Conservation (phyloP, 192 early-diverging fungal species). For the Cladochytrium replicatum region DNA sequence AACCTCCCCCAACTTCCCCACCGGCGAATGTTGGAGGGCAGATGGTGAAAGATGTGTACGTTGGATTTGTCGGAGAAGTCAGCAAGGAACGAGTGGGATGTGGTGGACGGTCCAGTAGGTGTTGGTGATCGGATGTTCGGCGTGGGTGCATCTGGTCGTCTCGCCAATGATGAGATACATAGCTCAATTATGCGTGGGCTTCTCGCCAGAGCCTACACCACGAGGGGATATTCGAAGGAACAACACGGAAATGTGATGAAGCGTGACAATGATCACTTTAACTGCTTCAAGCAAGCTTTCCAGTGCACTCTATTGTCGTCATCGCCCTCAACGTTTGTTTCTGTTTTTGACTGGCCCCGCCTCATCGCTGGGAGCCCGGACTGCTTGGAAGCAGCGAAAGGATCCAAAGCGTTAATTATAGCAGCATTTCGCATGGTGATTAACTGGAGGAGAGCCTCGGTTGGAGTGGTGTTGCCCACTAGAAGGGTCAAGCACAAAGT, state of each 20-base stretch:
- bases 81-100: conserved; percentile 2
- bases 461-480: conserved; percentile 46
- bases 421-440: conserved; percentile 40
- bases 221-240: neutral
- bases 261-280: conserved; percentile 5
- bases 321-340: conserved; percentile 6
- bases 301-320: conserved; percentile 1
- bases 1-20: conserved; percentile 7
- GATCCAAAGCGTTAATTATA: conserved; percentile 27
- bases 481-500: conserved; percentile 57
- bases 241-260: neutral
- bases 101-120: neutral
- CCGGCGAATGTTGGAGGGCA: conserved; percentile 19
- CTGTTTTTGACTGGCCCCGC: conserved; percentile 5
- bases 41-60: conserved; percentile 18
- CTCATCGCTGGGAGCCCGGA: too few relatives aligned
- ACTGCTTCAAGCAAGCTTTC: conserved; percentile 2
- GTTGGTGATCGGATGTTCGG: neutral
- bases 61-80: conserved; percentile 25
- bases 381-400: conserved; percentile 7
- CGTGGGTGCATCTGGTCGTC: conserved; percentile 1
- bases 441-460: conserved; percentile 42
- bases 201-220: neutral
- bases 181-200: conserved; percentile 5
- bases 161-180: conserved; percentile 10